phyloP scores from a whole-genome alignment of 768 basidiomycete species.

The Lactarius akahatsu region DNA sequence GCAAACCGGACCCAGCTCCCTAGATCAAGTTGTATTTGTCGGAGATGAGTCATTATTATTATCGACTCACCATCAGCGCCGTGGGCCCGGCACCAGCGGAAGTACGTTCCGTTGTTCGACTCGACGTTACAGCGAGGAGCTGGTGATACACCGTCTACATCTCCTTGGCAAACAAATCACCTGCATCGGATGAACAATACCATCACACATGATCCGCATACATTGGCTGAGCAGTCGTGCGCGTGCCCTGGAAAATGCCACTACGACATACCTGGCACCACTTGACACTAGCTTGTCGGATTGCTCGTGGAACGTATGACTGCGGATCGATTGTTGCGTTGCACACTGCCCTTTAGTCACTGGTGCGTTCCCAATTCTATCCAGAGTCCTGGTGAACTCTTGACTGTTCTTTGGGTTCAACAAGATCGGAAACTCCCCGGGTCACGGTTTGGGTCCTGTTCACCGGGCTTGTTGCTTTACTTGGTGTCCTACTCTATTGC shows the following conservation, averaged over 20 bases:
- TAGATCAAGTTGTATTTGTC: neutral
- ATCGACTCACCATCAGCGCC: conserved; percentile 20
- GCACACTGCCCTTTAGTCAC: conserved; percentile 13
- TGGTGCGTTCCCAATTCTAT: conserved; percentile 6
- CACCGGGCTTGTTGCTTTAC: neutral
- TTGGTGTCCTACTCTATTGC: neutral
- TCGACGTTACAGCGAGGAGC: conserved; percentile 8
- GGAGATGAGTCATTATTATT: conserved; percentile 16
- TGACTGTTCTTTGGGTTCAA: conserved; percentile 1
- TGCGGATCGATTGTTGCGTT: neutral
- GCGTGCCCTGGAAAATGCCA: neutral
- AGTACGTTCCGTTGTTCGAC: conserved; percentile 17
- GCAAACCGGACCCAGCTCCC: neutral
- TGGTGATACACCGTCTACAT: neutral
- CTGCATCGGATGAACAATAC: neutral
- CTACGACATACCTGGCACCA: neutral
- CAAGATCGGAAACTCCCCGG: conserved; percentile 15
- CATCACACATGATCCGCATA: conserved; percentile 10
- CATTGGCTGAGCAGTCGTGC: neutral
- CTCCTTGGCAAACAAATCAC: conserved; percentile 12
- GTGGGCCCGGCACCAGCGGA: conserved; percentile 10
- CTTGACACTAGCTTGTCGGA: conserved; percentile 1
- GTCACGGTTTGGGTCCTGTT: neutral
- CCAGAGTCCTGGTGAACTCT: neutral
- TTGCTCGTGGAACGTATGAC: conserved; percentile 5